phyloP scores from a whole-genome alignment of 2,329 filamentous ascomycete genomes.

The Pseudogymnoascus sp. region DNA sequence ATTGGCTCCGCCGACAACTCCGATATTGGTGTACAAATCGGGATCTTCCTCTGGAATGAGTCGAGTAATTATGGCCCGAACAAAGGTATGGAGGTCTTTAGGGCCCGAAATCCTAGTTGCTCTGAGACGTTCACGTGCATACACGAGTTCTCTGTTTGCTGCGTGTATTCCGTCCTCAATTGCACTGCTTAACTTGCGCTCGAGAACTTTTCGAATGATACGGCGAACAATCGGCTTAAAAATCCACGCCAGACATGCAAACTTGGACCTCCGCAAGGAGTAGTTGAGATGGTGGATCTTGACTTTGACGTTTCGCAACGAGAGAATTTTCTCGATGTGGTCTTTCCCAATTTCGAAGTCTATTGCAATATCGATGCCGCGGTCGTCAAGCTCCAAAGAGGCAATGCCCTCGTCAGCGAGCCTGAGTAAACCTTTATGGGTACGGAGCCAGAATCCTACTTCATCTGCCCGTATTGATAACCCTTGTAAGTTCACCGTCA shows the following conservation, averaged over 20 bases:
- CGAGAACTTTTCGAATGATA: slow-evolving; percentile 68
- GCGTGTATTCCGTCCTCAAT: slow-evolving; percentile 62
- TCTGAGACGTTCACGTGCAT: slow-evolving; percentile 74
- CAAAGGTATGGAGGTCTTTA: slow-evolving; percentile 69
- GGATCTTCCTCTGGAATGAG: slow-evolving; percentile 64
- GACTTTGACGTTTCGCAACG: slow-evolving; percentile 66
- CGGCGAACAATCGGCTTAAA: slow-evolving; percentile 77
- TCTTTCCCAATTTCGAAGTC: slow-evolving; percentile 78
- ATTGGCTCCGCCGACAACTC: slow-evolving; percentile 49
- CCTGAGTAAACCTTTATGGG: slow-evolving; percentile 66
- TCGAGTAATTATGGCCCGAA: slow-evolving; percentile 71
- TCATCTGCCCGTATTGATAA: slow-evolving; percentile 78
- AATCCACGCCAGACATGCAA: slow-evolving; percentile 71
- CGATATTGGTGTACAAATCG: slow-evolving; percentile 66
- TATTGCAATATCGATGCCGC: slow-evolving; percentile 77
- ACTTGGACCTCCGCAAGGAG: slow-evolving; percentile 62
- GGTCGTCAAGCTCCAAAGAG: slow-evolving; percentile 75
- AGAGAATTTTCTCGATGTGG: slow-evolving; percentile 70
- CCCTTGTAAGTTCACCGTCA: slow-evolving; percentile 73
- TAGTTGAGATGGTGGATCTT: slow-evolving; percentile 83
- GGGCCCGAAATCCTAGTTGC: slow-evolving; percentile 79
- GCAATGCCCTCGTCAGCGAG: slow-evolving; percentile 78
- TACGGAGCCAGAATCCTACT: slow-evolving; percentile 79
- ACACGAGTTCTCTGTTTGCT: slow-evolving; percentile 78
- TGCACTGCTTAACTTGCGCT: slow-evolving; percentile 64